phyloP scores from a whole-genome alignment of 257 asterid genomes.

The Gardenia jasminoides region DNA sequence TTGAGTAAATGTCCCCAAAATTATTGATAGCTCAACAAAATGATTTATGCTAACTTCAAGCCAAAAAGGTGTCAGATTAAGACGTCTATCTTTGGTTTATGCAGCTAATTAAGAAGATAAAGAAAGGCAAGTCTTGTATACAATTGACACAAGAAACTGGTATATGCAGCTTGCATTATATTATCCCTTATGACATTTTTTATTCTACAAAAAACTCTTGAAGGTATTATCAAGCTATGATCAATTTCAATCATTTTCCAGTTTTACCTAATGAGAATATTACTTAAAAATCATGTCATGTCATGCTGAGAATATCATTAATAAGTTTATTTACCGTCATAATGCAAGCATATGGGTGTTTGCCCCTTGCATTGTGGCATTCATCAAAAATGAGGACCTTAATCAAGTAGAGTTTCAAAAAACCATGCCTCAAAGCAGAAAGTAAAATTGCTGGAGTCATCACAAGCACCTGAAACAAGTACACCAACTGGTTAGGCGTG shows the following conservation, averaged over 20 bases:
- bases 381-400: constrained; percentile 82
- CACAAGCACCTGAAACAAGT: constrained; percentile 70
- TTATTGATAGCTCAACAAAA: background rate
- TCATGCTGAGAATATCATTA: background rate
- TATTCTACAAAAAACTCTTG: background rate
- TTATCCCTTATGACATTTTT: background rate
- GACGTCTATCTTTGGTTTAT: background rate
- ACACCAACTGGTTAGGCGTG: constrained; percentile 10
- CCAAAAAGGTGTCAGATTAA: background rate
- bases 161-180: background rate
- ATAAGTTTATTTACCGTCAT: constrained; percentile 56
- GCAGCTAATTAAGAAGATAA: background rate
- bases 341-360: constrained; percentile 58
- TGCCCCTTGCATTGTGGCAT: constrained; percentile 82
- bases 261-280: background rate
- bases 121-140: background rate
- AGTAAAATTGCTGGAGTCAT: constrained; percentile 85
- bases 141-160: background rate
- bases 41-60: background rate
- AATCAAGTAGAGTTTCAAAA: constrained; percentile 49
- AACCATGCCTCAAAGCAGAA: constrained; percentile 65
- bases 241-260: background rate
- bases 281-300: background rate
- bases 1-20: background rate
- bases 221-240: too few relatives aligned